These are phyloP conservation scores for Bruguiera gymnorhiza DNA, from an alignment of 345 rosid genomes.

Conservation along the genomic window DNA sequence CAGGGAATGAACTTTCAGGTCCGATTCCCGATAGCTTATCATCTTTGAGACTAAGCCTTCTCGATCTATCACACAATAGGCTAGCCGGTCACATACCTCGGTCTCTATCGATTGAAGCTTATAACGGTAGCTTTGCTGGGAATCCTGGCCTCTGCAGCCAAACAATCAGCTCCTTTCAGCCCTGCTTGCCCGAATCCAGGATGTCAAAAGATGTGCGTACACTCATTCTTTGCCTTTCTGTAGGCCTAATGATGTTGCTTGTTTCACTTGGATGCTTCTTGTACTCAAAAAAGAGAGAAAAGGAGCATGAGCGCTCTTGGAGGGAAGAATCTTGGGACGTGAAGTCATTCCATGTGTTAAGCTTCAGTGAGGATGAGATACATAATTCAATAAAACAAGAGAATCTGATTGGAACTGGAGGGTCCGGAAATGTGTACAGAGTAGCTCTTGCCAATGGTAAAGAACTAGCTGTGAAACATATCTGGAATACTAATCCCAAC, in stretches of 20 bases:
- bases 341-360: constrained; percentile 66
- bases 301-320: constrained; percentile 45
- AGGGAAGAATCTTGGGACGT: constrained; percentile 80
- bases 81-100: constrained; percentile 65
- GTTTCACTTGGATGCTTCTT: constrained; percentile 47
- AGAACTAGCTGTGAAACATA: constrained; percentile 85
- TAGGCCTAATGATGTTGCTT: constrained; percentile 47
- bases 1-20: constrained; percentile 63
- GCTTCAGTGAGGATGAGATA: constrained; percentile 72
- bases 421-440: constrained; percentile 80
- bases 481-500: constrained; percentile 40
- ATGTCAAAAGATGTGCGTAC: constrained; percentile 40
- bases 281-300: constrained; percentile 51
- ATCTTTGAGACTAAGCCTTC: constrained; percentile 66
- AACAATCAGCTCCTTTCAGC: constrained; percentile 46
- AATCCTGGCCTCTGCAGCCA: constrained; percentile 70
- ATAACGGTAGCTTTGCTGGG: constrained; percentile 69
- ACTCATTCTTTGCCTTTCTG: constrained; percentile 46
- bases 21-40: constrained; percentile 64
- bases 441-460: constrained; percentile 55
- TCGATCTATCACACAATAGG: constrained; percentile 67
- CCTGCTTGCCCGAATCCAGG: constrained; percentile 44
- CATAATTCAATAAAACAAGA: constrained; percentile 79
- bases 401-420: constrained; percentile 87
- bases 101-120: constrained; percentile 63